phyloP scores from a whole-genome alignment of 2,329 filamentous ascomycete species.

The Botrytis fabae region DNA sequence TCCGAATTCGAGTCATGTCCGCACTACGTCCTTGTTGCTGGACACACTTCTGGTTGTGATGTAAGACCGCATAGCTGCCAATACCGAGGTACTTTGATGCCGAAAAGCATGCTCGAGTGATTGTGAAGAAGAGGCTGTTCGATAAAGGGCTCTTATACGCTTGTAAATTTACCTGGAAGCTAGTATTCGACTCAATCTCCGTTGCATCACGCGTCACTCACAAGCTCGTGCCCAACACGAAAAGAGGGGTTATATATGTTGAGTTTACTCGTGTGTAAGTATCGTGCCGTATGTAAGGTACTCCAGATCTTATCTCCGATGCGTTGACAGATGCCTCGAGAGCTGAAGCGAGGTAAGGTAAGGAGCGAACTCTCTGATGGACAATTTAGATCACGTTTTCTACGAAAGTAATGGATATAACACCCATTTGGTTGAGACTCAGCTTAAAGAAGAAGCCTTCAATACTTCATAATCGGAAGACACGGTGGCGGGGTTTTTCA shows the following conservation, averaged over 20 bases:
- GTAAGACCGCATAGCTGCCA: not conserved
- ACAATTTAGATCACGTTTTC: not conserved
- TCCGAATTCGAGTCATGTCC: not conserved
- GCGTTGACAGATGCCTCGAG: not conserved
- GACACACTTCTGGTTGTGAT: not conserved
- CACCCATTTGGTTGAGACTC: not conserved
- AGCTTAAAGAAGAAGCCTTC: not conserved
- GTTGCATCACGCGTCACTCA: not conserved
- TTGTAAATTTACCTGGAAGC: not conserved
- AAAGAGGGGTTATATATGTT: not conserved
- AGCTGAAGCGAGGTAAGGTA: not conserved
- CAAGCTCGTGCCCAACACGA: not conserved
- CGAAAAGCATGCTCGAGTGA: not conserved
- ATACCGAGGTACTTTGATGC: not conserved
- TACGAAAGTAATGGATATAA: not conserved
- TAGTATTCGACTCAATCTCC: not conserved
- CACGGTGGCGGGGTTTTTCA: not conserved
- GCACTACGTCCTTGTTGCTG: not conserved
- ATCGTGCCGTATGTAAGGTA: slow-evolving; percentile 2
- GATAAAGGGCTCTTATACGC: not conserved
- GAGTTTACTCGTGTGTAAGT: not conserved
- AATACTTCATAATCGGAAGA: not conserved
- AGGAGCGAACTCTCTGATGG: not conserved
- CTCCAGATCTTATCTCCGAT: not conserved
- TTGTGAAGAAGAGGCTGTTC: not conserved